These are phyloP conservation scores for Brassica cretica DNA, from an alignment of 345 rosid species.

Conservation along the genomic window DNA sequence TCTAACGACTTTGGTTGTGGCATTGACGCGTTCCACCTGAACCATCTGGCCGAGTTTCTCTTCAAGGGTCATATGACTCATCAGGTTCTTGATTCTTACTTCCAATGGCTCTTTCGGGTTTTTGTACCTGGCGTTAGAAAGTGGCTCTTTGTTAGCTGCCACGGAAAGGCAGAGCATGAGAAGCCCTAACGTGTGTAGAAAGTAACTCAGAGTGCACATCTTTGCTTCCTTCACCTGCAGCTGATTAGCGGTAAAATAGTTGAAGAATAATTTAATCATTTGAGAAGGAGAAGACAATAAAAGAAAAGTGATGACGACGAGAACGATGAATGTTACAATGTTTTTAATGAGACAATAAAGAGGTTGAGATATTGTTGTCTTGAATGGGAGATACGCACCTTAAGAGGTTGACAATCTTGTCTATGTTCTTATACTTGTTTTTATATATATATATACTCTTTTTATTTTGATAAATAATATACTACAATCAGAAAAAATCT, in stretches of 20 bases:
- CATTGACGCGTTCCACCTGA: constrained; percentile 49
- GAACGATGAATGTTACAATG: constrained; percentile 8
- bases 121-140: constrained; percentile 33
- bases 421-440: constrained; percentile 9
- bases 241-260: neutral
- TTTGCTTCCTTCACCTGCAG: constrained; percentile 11
- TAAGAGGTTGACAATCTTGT: constrained; percentile 16
- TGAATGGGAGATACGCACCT: neutral
- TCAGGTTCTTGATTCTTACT: constrained; percentile 45
- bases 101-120: constrained; percentile 39
- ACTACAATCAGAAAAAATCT: neutral
- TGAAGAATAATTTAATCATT: neutral
- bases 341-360: constrained; percentile 10
- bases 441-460: neutral
- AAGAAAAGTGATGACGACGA: constrained; percentile 4
- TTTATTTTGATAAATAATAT: neutral
- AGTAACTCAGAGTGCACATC: constrained; percentile 18
- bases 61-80: constrained; percentile 48
- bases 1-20: constrained; percentile 45
- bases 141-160: constrained; percentile 16
- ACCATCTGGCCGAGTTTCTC: constrained; percentile 65
- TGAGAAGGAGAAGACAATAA: constrained; percentile 15
- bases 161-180: constrained; percentile 37
- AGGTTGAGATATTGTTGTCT: constrained; percentile 20
- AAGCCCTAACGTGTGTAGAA: constrained; percentile 28